phyloP scores from a whole-genome alignment of 2,329 filamentous ascomycete genomes.

The Diaporthe sp. region DNA sequence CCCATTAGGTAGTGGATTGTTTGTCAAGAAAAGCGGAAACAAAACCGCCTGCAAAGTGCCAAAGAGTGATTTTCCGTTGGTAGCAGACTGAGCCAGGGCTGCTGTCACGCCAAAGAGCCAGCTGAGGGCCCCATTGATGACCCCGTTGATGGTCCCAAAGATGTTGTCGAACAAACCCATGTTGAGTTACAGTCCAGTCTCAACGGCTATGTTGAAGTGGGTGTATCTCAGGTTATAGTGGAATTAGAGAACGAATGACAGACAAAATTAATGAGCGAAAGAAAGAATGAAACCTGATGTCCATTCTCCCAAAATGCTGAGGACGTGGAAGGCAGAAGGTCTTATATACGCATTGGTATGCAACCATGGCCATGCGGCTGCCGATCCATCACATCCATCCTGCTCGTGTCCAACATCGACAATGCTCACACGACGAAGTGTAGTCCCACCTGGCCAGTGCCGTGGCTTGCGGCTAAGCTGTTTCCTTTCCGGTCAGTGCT shows the following conservation, averaged over 20 bases:
- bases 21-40: conserved; percentile 59
- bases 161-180: conserved; percentile 45
- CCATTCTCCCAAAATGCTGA: background rate
- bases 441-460: conserved; percentile 22
- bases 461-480: conserved; percentile 32
- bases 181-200: conserved; percentile 16
- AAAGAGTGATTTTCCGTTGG: conserved; percentile 57
- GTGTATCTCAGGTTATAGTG: background rate
- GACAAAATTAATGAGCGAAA: background rate
- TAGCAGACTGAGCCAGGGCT: conserved; percentile 51
- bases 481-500: background rate
- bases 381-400: conserved; percentile 1
- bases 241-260: conserved; percentile 38
- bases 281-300: conserved; percentile 30
- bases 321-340: background rate
- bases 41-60: conserved; percentile 56
- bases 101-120: conserved; percentile 44
- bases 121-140: conserved; percentile 35
- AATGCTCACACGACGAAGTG: conserved; percentile 4
- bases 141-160: background rate
- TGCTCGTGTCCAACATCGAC: conserved; percentile 16
- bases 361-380: conserved; percentile 12
- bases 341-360: conserved; percentile 23
- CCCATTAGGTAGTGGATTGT: conserved; percentile 64
- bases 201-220: conserved; percentile 31